Percentiles rank a stretch among this genome's conserved stretches.
Conservation (phyloP, 805 yeast genomes). For the Ogataea naganishii region DNA sequence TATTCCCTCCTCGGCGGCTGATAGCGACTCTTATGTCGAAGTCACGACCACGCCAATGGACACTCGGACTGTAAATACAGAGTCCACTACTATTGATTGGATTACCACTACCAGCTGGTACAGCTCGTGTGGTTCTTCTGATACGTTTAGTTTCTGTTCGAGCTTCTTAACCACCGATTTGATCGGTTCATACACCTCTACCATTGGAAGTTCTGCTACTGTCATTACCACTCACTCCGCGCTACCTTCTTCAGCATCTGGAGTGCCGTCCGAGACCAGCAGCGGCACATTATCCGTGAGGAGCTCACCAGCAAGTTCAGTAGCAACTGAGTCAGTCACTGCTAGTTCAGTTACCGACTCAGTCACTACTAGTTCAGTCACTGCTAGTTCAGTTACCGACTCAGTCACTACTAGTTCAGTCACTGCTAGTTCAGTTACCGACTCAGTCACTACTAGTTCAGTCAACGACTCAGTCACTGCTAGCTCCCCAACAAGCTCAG, state of each 20-base stretch:
- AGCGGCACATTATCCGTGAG: slow-evolving; percentile 3
- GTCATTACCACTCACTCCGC: slow-evolving; percentile 7
- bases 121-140: slow-evolving; percentile 10
- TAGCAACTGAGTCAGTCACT: background rate
- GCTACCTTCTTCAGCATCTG: slow-evolving; percentile 2
- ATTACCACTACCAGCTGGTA: slow-evolving; percentile 13
- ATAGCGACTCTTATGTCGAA: slow-evolving; percentile 8
- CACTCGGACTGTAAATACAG: slow-evolving; percentile 7
- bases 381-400: background rate
- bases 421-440: slow-evolving; percentile 1
- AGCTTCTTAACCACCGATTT: slow-evolving; percentile 14
- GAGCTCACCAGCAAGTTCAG: slow-evolving; percentile 2
- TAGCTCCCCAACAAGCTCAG: too few species aligned
- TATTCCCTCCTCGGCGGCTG: slow-evolving; percentile 4
- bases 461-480: too few species aligned
- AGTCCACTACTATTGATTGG: slow-evolving; percentile 8
- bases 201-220: slow-evolving; percentile 8
- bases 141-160: slow-evolving; percentile 13
- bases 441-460: slow-evolving; percentile 5
- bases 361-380: slow-evolving; percentile 1
- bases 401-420: background rate
- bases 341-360: slow-evolving; percentile 3
- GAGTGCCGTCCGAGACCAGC: background rate
- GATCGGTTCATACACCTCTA: slow-evolving; percentile 16
- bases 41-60: slow-evolving; percentile 10